Base-by-base conservation (phyloP, 306 rosid genomes). In the Erythrophleum fordii region DNA sequence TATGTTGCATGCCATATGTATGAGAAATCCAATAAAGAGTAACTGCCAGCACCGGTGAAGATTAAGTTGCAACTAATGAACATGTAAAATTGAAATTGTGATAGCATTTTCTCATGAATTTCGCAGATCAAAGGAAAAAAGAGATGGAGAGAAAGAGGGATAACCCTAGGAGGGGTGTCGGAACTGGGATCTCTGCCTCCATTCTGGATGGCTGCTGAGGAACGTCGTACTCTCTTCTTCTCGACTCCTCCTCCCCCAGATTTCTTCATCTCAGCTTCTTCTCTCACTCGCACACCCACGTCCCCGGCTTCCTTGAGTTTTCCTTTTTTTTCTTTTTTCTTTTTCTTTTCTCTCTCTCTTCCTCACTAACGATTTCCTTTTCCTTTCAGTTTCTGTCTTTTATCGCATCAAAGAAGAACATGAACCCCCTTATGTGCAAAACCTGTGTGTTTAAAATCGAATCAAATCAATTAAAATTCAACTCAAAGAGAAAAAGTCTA, bases 201-300 rank as follows among this genome's bases (percentile, higher is more conserved):
- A 69, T 91, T 91, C 61, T 84, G 91, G 84, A 87, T 45, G 84
- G 92, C 89, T 66, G 88, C 85, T 5, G 97, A 77, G 69, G 94
- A 90, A 66, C 99, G 91, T 84, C 98, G 90, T 10, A 89, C 90
- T 86, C 97, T 90, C 81, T 96, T 96, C 94, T 93, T 96, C 88
- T 96, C 99, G 7, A 93, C 91, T 56, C 91, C 99, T 77, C 91
- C 89, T 62, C 92, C 98, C 46, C 91, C 94, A 8, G 96, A 67
- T 88, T 85, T 95, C 99, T 90, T 96, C 99, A 96, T 95, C 52
- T 80, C 80, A 53, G 35, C 55, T 25, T 34, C 52, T 23, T 34
- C 56, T 60, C 22, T 56, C 22, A 18, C 31, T 77, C 46, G 37
- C 46, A 28, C 78, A 28, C 77, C 34, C 62, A n/a, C 81, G 35